Evolutionary conservation across 192 early-diverging fungal species (phyloP), one percentile per base, ranked within the genome.

Genomic region (Thamnidium elegans): DNA sequence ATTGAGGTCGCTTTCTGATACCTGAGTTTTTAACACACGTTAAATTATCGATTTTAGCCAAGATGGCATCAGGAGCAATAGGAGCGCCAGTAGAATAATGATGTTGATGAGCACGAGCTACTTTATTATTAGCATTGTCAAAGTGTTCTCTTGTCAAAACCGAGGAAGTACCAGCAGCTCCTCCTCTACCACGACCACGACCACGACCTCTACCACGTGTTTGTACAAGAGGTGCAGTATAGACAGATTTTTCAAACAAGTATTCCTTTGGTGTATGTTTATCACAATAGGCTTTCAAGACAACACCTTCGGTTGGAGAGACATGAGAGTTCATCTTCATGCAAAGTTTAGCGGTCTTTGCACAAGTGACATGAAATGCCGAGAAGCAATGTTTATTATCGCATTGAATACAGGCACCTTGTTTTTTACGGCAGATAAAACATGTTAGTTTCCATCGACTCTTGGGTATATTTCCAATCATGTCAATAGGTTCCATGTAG

Each of bases 401-500:
- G 74, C 97, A 99, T 73, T 97, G 95, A 72, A 99, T 98, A 51
- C 91, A 94, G 1, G 94, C 94, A 13, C 97, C 97, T 46, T 76
- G 78, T 32, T 87, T 80, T 15, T 55, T 55, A 44, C 89, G 83
- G 73, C 97, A 99, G 30, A 99, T 82, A 64, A 89, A 90, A 69
- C 97, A 98, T 20, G 72, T 79, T 58, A 96, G 76, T 31, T 78
- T 84, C 92, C 93, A 97, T 34, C 96, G 83, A 45, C 89, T 90
- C 26, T 84, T 80, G 5, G 95, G 96, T 26, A 99, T 90, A 56
- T 86, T 84, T 31, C 92, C 89, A 8, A 99, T 83, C 55, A 88
- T 83, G 68, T 95, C 95, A 56, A 99, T 93, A 1, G 95, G 96
- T 67, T 99, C 97, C 97, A 99, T 99, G 64, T 93, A 92, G 5